Evolutionary conservation across 306 rosid species (phyloP), one percentile per base, ranked within the genome.

Genomic region (Amphicarpaea edgeworthii): DNA sequence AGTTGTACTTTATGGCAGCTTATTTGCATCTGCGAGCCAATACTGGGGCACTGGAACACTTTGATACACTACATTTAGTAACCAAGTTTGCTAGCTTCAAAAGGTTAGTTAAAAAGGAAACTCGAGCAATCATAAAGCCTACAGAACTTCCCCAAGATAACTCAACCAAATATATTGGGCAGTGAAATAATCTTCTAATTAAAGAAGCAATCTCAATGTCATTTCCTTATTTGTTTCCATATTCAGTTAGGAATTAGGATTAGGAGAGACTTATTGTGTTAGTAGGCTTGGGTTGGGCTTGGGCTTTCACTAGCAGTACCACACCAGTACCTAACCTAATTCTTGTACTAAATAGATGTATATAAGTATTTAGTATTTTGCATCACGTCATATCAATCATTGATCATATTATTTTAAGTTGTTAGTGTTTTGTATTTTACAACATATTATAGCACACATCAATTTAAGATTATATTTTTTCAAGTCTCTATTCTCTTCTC

Each of bases 1-100:
- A 59, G n/a, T 34, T 11, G 62, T 30, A 42, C 68, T 41, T 3
- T 55, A 7, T 42, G 12, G 26, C 32, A 8, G 37, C 9, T 49
- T 68, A 59, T 46, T 75, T 38, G 58, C 9, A 60, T 60, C 41
- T 81, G n/a, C 51, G 59, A 68, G 43, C 43, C 54, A 45, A 79
- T 73, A 46, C 9, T 53, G 34, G 23, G 53, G 53, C 62, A 20
- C 15, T 19, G n/a, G 38, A 55, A 71, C 38, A 40, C 66, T 71
- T 70, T 10, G 7, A 26, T 53, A 53, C 37, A 15, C 62, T 34
- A 34, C 16, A 58, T 19, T 19, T 15, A 51, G 21, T 10, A 15
- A 57, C 26, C 19, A 16, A 7, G 58, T 5, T 51, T 51, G 58
- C 58, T 51, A 41, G 11, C 46, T 37, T 37, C 9, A 20, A 17